Conservation (phyloP, 139 green algal species). For the Tetradesmus obliquus region DNA sequence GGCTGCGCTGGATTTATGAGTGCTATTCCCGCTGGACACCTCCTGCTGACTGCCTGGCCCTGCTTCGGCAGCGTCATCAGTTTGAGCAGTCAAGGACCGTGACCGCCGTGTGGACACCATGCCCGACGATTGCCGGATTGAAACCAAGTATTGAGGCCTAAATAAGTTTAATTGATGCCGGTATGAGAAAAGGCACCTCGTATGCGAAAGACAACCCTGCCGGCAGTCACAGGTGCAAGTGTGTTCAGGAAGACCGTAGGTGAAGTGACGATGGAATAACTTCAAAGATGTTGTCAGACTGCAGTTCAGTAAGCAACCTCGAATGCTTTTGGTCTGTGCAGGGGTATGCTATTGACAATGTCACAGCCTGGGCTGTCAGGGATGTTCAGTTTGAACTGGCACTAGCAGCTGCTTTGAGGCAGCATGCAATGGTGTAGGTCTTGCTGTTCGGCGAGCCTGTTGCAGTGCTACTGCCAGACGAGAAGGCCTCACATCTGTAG, state of each 20-base stretch:
- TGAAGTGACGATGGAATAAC: no score
- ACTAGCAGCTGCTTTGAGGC: no score
- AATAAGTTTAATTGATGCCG: no score
- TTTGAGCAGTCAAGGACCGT: constrained; percentile 5
- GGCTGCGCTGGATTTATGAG: neutral
- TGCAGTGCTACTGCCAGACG: neutral
- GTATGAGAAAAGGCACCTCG: no score
- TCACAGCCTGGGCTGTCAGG: neutral
- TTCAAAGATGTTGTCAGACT: no score
- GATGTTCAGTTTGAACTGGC: neutral
- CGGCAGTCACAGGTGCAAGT: neutral
- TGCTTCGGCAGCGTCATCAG: neutral
- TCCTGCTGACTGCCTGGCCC: neutral
- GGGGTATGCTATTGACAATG: neutral
- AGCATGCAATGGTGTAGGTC: neutral
- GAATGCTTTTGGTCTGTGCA: neutral
- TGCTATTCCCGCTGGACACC: neutral
- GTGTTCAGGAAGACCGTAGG: no score
- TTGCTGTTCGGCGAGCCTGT: neutral
- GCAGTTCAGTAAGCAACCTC: neutral
- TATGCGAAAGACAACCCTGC: neutral
- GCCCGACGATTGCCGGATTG: no score
- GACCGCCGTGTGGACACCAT: constrained; percentile 32
- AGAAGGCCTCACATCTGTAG: neutral
- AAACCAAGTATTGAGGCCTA: no score